Percentiles rank a stretch among this genome's conserved stretches.
phyloP scores from a whole-genome alignment of 495 filamentous ascomycete species.

The Aspergillus incahuasiensis region DNA sequence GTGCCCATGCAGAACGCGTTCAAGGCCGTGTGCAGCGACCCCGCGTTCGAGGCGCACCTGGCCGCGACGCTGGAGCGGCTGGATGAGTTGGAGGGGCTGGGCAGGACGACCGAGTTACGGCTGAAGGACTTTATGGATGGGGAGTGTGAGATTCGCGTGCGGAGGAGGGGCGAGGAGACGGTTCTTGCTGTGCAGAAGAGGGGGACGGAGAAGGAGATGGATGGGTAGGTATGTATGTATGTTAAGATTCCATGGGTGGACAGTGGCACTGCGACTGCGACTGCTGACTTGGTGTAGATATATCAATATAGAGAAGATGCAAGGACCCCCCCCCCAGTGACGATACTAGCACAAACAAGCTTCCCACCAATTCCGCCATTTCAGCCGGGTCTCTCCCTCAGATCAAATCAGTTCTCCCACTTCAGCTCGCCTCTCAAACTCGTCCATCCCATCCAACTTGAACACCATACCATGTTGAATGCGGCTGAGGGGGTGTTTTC shows the following conservation, averaged over 20 bases:
- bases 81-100: slow-evolving; percentile 83
- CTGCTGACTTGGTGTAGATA: no score
- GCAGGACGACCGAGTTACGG: slow-evolving; percentile 83
- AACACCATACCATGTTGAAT: slow-evolving; percentile 27
- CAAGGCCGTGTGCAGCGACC: slow-evolving; percentile 63
- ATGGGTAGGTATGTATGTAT: no score
- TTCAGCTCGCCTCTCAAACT: neutral
- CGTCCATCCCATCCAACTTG: neutral
- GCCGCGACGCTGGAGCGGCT: slow-evolving; percentile 80
- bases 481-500: slow-evolving; percentile 35
- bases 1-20: slow-evolving; percentile 97
- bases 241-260: no score
- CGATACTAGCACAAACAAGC: neutral
- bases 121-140: slow-evolving; percentile 83
- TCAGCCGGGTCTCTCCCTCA: neutral
- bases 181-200: neutral
- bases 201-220: neutral
- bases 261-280: no score
- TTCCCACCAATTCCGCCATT: neutral
- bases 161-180: neutral
- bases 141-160: slow-evolving; percentile 63
- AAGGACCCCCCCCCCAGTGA: neutral
- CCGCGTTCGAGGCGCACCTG: slow-evolving; percentile 74
- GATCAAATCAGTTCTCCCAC: no score
- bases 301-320: no score